A percentile compares a stretch with the other conserved stretches of the same genome.
These are phyloP conservation scores for Aspergillus jensenii DNA, from an alignment of 2,329 filamentous ascomycete genomes.

Conservation along the genomic window DNA sequence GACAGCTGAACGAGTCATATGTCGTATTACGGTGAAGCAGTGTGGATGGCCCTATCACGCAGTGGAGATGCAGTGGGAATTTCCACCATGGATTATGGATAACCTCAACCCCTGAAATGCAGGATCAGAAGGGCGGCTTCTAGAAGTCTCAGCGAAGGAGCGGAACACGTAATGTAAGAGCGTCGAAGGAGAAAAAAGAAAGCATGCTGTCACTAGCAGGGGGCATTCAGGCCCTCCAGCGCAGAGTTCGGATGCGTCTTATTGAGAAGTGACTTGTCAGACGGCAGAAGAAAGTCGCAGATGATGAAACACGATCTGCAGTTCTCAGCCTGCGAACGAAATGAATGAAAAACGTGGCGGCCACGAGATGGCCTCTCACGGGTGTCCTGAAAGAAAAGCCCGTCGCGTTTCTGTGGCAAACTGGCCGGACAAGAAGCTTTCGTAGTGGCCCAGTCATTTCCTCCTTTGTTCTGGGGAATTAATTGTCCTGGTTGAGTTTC, in stretches of 20 bases:
- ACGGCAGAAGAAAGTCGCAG: background rate
- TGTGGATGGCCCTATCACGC: background rate
- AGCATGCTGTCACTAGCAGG: background rate
- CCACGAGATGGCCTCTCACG: conserved; percentile 26
- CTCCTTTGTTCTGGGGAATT: background rate
- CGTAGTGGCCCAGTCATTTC: background rate
- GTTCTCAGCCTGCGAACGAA: conserved; percentile 3
- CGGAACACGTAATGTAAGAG: background rate
- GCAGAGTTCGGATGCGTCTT: background rate
- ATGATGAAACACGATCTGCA: conserved; percentile 11
- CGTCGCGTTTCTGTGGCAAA: background rate
- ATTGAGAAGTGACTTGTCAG: conserved; percentile 1
- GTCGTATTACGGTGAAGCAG: background rate
- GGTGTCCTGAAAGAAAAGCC: background rate
- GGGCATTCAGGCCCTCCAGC: background rate
- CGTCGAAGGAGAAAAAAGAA: background rate
- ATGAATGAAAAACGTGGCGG: conserved; percentile 31
- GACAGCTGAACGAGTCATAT: background rate
- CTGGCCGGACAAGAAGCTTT: background rate
- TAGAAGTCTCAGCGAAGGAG: conserved; percentile 3
- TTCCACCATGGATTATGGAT: background rate
- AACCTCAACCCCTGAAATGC: background rate
- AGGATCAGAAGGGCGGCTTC: background rate
- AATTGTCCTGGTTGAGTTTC: background rate
- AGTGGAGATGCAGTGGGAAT: background rate